A percentile compares a stretch with the other conserved stretches of the same genome.
These are phyloP conservation scores for Tephrocybe sp. DNA, from an alignment of 768 basidiomycete genomes.

Conservation along the genomic window DNA sequence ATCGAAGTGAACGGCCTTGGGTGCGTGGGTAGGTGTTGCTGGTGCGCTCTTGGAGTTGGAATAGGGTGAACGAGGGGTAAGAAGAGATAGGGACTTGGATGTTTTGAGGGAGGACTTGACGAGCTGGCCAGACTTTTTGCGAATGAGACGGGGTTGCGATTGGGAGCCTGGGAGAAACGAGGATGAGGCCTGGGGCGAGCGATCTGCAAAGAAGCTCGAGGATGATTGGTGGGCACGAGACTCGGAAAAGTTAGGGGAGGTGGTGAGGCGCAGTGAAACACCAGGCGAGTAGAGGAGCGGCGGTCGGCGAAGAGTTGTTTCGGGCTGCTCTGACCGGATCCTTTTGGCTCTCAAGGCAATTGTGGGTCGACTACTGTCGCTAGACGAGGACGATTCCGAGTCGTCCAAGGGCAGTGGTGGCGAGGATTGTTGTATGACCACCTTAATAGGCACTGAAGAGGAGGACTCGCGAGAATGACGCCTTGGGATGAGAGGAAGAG, in stretches of 20 bases:
- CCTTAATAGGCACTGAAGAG: slow-evolving; percentile 20
- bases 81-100: slow-evolving; percentile 54
- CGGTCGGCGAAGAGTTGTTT: slow-evolving; percentile 1
- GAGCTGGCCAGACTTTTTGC: slow-evolving; percentile 94
- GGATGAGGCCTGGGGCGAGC: slow-evolving; percentile 22
- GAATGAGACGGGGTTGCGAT: slow-evolving; percentile 49
- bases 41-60: slow-evolving; percentile 71
- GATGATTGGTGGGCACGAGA: slow-evolving; percentile 26
- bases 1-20: slow-evolving; percentile 93
- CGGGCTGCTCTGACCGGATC: slow-evolving; percentile 1
- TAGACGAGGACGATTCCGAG: slow-evolving; percentile 28
- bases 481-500: slow-evolving; percentile 67
- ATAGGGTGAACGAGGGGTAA: slow-evolving; percentile 38
- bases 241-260: slow-evolving; percentile 30
- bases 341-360: slow-evolving; percentile 9
- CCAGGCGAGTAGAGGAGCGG: slow-evolving; percentile 42
- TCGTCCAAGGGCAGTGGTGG: slow-evolving; percentile 20
- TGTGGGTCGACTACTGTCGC: slow-evolving; percentile 11
- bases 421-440: slow-evolving; percentile 27
- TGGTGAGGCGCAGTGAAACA: slow-evolving; percentile 32
- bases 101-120: slow-evolving; percentile 90
- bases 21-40: slow-evolving; percentile 63
- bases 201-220: slow-evolving; percentile 3
- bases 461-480: slow-evolving; percentile 35
- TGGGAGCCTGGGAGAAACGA: slow-evolving; percentile 21